Evolutionary conservation across 75 land plant species (phyloP).

Genomic region (Chamaecyparis obtusa): DNA sequence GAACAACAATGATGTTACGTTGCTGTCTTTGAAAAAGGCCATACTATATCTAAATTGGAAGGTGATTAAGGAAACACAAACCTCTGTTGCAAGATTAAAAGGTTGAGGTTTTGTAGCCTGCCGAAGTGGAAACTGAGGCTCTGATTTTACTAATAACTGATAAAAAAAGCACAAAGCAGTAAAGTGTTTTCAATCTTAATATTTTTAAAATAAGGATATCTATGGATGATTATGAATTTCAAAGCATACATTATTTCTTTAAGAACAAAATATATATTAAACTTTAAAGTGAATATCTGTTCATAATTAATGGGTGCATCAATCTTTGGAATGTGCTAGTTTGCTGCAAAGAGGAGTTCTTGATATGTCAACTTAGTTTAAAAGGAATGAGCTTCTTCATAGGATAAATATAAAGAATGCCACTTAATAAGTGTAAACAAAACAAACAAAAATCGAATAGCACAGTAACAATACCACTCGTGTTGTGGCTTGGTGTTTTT

Average conservation of each 20-base stretch:
- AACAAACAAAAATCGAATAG: neutral
- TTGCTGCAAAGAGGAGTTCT: conserved; percentile 88
- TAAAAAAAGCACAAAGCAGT: conserved; percentile 10
- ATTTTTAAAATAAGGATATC: neutral
- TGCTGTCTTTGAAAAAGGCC: neutral
- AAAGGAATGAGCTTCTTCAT: neutral
- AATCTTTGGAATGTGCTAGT: conserved; percentile 56
- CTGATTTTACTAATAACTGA: conserved; percentile 78
- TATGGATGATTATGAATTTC: neutral
- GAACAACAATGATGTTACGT: neutral
- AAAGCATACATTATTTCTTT: neutral
- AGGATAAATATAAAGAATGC: neutral
- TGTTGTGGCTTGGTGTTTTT: conserved; percentile 62
- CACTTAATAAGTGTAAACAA: neutral
- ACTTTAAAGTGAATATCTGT: conserved; percentile 48
- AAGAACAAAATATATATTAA: no score
- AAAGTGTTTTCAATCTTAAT: neutral
- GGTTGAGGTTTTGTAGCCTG: conserved; percentile 66
- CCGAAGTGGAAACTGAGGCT: conserved; percentile 34
- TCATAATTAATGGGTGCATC: conserved; percentile 38
- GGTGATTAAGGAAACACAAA: conserved; percentile 14
- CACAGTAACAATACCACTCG: conserved; percentile 43
- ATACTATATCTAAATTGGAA: neutral
- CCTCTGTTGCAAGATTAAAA: conserved; percentile 90
- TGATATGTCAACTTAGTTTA: conserved; percentile 18